Evolutionary conservation across 768 basidiomycete genomes (phyloP), one percentile per base, ranked within the genome.

Genomic region (Kwoniella dendrophila): DNA sequence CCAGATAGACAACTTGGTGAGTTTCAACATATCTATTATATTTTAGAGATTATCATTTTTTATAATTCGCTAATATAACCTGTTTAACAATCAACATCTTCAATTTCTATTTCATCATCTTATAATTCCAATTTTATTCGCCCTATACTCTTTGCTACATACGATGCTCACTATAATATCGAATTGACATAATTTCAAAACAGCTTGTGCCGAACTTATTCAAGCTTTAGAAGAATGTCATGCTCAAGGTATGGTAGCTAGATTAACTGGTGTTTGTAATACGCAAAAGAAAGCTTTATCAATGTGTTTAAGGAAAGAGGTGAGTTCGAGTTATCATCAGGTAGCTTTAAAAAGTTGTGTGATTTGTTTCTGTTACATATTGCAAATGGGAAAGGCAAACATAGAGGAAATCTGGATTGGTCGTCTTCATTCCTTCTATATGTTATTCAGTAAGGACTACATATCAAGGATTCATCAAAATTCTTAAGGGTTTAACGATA

Each of bases 281-380:
- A 59, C 54, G 11, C 61, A 72, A 34, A 73, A 74, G 45, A 47
- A 60, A 5, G 73, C 69, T 11, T 50, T 78, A 47, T 65, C 57
- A 2, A 52, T 71, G 62, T 78, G 77, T 63, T 47, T 78, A 27
- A 45, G 75, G 38, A 60, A 75, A 69, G 77, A 78, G 73, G 76
- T 73, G 56, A 32, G 69, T 68, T 27, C 16, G 5, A 32, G 10
- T 10, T 34, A 10, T 56, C n/a, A n/a, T n/a, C n/a, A n/a, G n/a
- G n/a, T n/a, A n/a, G n/a, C n/a, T n/a, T n/a, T n/a, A n/a, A n/a
- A n/a, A n/a, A n/a, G n/a, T n/a, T n/a, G n/a, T n/a, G n/a, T n/a
- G n/a, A n/a, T n/a, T n/a, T n/a, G n/a, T n/a, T n/a, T n/a, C n/a
- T n/a, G n/a, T n/a, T n/a, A n/a, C n/a, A n/a, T n/a, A n/a, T n/a